phyloP scores from a whole-genome alignment of 1,284 basidiomycete genomes.

The Entoloma clypeatum region DNA sequence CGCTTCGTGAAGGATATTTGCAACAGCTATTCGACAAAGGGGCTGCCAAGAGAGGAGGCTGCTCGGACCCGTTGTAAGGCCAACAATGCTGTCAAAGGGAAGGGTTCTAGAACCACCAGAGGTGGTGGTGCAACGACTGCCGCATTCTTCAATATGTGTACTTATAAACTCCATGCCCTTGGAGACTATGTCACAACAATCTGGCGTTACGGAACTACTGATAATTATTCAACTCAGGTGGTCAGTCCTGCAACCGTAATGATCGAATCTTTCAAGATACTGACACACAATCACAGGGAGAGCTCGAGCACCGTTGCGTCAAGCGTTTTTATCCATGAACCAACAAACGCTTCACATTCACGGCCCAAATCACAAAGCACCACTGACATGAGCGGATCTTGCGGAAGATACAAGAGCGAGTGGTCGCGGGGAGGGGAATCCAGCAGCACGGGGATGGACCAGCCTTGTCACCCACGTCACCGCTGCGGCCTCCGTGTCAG shows the following conservation, averaged over 20 bases:
- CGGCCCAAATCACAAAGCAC: slow-evolving; percentile 26
- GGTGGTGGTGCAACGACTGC: background rate
- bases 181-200: slow-evolving; percentile 16
- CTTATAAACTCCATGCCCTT: slow-evolving; percentile 19
- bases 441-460: background rate
- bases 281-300: slow-evolving; percentile 24
- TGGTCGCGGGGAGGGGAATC: background rate
- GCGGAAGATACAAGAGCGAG: slow-evolving; percentile 6
- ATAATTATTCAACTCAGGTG: slow-evolving; percentile 19
- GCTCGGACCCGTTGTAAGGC: slow-evolving; percentile 19
- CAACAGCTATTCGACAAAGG: slow-evolving; percentile 18
- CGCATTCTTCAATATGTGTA: slow-evolving; percentile 14
- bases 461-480: slow-evolving; percentile 1
- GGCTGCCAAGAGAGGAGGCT: slow-evolving; percentile 25
- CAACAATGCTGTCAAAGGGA: background rate
- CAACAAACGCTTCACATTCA: slow-evolving; percentile 27
- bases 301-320: too few species aligned
- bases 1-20: slow-evolving; percentile 24
- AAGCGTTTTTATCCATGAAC: slow-evolving; percentile 33
- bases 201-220: slow-evolving; percentile 15
- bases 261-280: slow-evolving; percentile 1
- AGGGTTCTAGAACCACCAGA: background rate
- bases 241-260: slow-evolving; percentile 11
- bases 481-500: background rate
- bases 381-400: slow-evolving; percentile 19